Base-by-base conservation (phyloP, 1,284 basidiomycete species). In the Coniophora puteana region DNA sequence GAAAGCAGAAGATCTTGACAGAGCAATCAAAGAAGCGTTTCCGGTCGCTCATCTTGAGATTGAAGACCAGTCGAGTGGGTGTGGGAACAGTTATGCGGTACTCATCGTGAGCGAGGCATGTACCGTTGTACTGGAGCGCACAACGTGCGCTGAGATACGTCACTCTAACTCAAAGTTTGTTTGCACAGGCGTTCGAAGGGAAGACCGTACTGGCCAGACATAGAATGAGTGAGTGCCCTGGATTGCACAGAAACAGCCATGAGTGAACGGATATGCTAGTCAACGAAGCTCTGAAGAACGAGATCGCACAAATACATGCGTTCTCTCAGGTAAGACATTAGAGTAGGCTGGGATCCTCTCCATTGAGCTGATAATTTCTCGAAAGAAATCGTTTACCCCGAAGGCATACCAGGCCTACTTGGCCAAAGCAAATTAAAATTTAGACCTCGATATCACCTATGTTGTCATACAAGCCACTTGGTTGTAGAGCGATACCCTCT, bases 301-400 rank as follows among this genome's bases (percentile, higher is more conserved):
- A 89, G 51, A 89, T 90, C 43, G 68, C 82, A 1, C 74, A 83
- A 46, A 82, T 90, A 74, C 87, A 90, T 52, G 88, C 87, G 4
- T 90, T 90, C 61, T 88, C 87, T 8, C 87, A 90, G 78, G 88
- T 87, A 48, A 41, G 66, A 42, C 13, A 16, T 23, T 8, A 18
- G 27, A 17, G n/a, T n/a, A n/a, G n/a, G n/a, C n/a, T n/a, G n/a
- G 20, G 23, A 11, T 12, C 8, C 27, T 36, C n/a, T 11, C 28
- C 25, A 23, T 40, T 34, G 22, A 5, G 47, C 49, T 17, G 20
- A 8, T 11, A 14, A 8, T 8, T 7, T 24, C 16, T 26, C 8
- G 29, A 11, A 50, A 88, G 85, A 88, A 82, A 80, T 81, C 83
- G 2, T 78, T 81, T 46, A 89, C 87, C 8, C 83, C 80, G 6